Base-by-base conservation (phyloP, 139 green algal genomes). In the Tetradesmus lagerheimii region DNA sequence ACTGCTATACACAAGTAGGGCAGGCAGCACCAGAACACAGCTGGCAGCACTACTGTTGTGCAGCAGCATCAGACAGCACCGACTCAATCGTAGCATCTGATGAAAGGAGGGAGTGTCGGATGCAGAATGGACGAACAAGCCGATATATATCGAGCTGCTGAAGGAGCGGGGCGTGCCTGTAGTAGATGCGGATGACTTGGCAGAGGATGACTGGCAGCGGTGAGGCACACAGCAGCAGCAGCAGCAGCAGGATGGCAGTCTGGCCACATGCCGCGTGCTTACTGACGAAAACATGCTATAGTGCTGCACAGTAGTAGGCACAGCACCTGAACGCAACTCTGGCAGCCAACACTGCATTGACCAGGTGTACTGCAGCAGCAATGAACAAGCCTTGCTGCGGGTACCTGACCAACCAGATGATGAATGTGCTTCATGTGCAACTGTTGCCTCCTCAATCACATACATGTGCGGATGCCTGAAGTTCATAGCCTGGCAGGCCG, bases 91-190 rank as follows among this genome's bases (percentile, higher is more conserved):
- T n/a, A 37, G 12, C 67, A 2, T 3, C 12, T 53, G 5, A 15
- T 34, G 62, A 37, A 38, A 20, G 1, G 4, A 83, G 14, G 4
- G 34, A 2, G 31, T 62, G 9, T 75, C 29, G 43, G 8, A 29
- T n/a, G 53, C 87, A 91, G 87, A 81, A 12, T 91, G 87, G 87
- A 16, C 87, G 4, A 91, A 87, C 29, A 91, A 91, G 57, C 18
- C n/a, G 2, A 12, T 23, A 9, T 91, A 91, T 39, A 82, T 81
- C 1, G 16, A 82, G n/a, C 35, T 86, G 25, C 57, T 91, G 29
- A 15, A 81, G 35, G 78, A 87, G 38, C 35, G 77, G 27, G 87
- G 87, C 12, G 4, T 91, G 50, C 50, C 53, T 12, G 87, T 91
- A 0, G 53, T 82, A 1, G 78, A 91, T 62, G 57, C 87, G 5